Conservation (phyloP, 108 stramenopile genomes). For the Mediolabrus comicus region DNA sequence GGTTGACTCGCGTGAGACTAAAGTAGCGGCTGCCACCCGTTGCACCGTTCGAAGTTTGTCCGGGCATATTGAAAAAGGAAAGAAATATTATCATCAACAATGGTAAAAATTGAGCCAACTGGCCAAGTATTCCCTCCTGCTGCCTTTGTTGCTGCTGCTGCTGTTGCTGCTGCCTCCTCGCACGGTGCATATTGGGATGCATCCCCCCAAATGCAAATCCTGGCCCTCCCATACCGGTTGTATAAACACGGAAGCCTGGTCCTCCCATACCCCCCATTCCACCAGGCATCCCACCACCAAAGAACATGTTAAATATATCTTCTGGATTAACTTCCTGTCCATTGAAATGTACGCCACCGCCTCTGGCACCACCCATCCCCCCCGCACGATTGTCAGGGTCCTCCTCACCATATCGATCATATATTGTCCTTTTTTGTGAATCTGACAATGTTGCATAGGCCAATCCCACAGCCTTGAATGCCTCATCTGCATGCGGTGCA, state of each 20-base stretch:
- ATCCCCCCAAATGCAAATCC: constrained; percentile 57
- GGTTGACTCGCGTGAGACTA: constrained; percentile 66
- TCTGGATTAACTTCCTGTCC: constrained; percentile 86
- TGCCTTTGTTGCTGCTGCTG: constrained; percentile 37
- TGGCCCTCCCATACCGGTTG: constrained; percentile 49
- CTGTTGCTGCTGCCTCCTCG: constrained; percentile 44
- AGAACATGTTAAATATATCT: constrained; percentile 98
- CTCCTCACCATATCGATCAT: constrained; percentile 89
- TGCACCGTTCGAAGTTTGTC: constrained; percentile 24
- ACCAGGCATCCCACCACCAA: constrained; percentile 85
- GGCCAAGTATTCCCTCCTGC: constrained; percentile 25
- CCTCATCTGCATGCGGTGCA: constrained; percentile 90
- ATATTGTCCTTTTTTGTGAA: constrained; percentile 81
- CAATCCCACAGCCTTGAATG: constrained; percentile 92
- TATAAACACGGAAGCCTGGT: constrained; percentile 50
- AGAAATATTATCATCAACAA: constrained; percentile 69
- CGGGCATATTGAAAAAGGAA: constrained; percentile 65
- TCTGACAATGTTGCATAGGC: constrained; percentile 90
- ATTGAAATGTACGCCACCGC: constrained; percentile 45
- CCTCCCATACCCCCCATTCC: constrained; percentile 48
- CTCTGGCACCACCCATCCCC: constrained; percentile 50
- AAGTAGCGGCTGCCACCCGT: constrained; percentile 75
- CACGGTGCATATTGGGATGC: constrained; percentile 39
- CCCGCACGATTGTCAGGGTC: constrained; percentile 91
- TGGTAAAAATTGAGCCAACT: constrained; percentile 67